A percentile compares a stretch with the other conserved stretches of the same genome.
These are phyloP conservation scores for Pestalotiopsis fici DNA, from an alignment of 2,329 filamentous ascomycete species.

Conservation along the genomic window DNA sequence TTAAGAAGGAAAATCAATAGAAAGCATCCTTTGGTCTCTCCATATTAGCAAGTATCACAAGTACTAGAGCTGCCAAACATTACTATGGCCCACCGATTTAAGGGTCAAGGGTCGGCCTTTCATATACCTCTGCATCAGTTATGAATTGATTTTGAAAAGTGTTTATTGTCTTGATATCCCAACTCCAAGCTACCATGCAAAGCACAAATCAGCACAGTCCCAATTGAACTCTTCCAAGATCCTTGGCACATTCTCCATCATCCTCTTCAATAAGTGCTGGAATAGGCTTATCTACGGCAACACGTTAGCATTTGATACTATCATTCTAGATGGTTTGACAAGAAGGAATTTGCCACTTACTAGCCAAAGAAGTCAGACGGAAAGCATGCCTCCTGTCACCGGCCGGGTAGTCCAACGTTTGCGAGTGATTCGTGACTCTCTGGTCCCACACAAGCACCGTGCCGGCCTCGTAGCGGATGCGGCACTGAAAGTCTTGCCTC, in stretches of 20 bases:
- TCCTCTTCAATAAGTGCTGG: conserved; percentile 18
- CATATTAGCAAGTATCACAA: too few species aligned
- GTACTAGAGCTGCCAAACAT: too few species aligned
- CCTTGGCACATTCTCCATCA: conserved; percentile 20
- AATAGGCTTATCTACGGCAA: conserved; percentile 7
- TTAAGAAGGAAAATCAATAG: background rate
- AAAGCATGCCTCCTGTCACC: conserved; percentile 7
- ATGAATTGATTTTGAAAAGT: background rate
- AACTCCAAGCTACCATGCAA: too few species aligned
- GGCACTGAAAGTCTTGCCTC: conserved; percentile 2
- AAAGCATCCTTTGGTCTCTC: too few species aligned
- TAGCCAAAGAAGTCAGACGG: conserved; percentile 14
- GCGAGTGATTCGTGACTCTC: background rate
- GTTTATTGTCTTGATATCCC: too few species aligned
- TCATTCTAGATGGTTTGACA: background rate
- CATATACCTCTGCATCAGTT: too few species aligned
- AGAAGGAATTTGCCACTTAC: background rate
- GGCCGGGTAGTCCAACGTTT: conserved; percentile 2
- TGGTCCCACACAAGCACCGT: background rate
- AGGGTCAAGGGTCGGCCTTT: too few species aligned
- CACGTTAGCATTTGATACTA: background rate
- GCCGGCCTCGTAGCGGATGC: background rate
- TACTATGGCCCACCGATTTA: too few species aligned
- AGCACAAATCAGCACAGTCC: conserved; percentile 14
- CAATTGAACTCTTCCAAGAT: conserved; percentile 15